Evolutionary conservation across 2,329 filamentous ascomycete genomes (phyloP).

Genomic region (Apiospora saccharicola): DNA sequence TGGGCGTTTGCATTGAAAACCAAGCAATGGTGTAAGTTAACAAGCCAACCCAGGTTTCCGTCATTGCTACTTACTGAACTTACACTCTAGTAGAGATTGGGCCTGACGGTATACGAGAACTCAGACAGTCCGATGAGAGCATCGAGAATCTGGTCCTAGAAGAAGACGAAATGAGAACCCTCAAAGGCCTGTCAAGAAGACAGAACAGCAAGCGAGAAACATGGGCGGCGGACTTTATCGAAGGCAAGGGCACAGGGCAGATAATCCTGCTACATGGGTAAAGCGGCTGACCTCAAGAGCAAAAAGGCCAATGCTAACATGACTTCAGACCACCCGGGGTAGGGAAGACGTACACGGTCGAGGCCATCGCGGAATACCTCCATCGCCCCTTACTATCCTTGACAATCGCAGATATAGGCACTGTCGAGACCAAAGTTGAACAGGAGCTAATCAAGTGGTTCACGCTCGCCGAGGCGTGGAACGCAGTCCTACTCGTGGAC

Average conservation of each 20-base stretch:
- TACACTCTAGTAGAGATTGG: not conserved
- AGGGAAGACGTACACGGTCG: not conserved
- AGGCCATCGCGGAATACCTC: not conserved
- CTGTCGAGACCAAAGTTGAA: not conserved
- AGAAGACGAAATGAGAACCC: conserved; percentile 18
- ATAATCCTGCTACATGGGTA: conserved; percentile 32
- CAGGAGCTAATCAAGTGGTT: not conserved
- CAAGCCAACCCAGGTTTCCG: no score
- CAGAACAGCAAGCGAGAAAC: conserved; percentile 26
- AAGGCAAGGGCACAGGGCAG: conserved; percentile 29
- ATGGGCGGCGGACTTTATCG: conserved; percentile 29
- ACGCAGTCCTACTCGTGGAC: not conserved
- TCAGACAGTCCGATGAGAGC: not conserved
- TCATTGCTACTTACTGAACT: not conserved
- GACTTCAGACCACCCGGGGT: not conserved
- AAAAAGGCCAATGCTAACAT: not conserved
- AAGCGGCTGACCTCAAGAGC: not conserved
- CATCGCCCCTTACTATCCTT: not conserved
- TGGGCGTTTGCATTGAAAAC: not conserved
- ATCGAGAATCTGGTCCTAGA: not conserved
- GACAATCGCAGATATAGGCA: not conserved
- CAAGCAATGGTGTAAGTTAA: not conserved
- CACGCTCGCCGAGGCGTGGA: not conserved
- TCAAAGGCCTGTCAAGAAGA: conserved; percentile 25
- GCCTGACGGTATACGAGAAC: not conserved